Base-by-base conservation (phyloP, 768 basidiomycete genomes). In the Floccularia luteovirens region DNA sequence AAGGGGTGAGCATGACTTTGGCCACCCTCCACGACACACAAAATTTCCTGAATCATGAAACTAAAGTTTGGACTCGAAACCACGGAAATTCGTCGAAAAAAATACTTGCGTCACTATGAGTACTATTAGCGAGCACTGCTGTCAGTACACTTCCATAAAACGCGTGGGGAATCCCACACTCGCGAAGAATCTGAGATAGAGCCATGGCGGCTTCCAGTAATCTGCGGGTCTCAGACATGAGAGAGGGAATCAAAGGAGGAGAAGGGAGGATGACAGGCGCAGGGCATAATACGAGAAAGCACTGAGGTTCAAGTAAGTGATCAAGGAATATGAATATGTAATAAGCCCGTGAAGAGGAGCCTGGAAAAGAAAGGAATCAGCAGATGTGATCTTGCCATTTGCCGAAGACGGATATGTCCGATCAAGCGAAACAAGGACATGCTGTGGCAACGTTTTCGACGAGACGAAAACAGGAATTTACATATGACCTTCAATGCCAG, bases 11-110 rank as follows among this genome's bases (percentile, higher is more conserved):
- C 59, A 23, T 64, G 72, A 31, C 62, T 58, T 24, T 74, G 59
- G n/a, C 80, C 77, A 33, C 79, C 78, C 59, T 90, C 82, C 45
- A 89, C 86, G 55, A 91, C 79, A 57, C 88, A 90, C 47, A 70
- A 80, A 39, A 91, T 83, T 61, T 91, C 88, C 89, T 90, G 58
- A 24, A 39, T 5, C 36, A 37, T 8, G 4, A 33, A 24, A 30
- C 27, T 57, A 43, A 54, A 49, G 20, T 41, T 12, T 28, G 23
- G 24, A 31, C 14, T 38, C 38, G 41, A 31, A 31, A 22, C 24
- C 31, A 31, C 37, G 14, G 39, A 17, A 12, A 32, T 42, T 24
- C n/a, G n/a, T n/a, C n/a, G 43, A 23, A 30, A 12, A 41, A 41
- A 41, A 42, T 38, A 70, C 76, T 43, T 52, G 81, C 88, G 55